A percentile compares a stretch with the other conserved stretches of the same genome.
These are phyloP conservation scores for Buxus sempervirens DNA, from an alignment of 164 flowering plant species.

Conservation along the genomic window DNA sequence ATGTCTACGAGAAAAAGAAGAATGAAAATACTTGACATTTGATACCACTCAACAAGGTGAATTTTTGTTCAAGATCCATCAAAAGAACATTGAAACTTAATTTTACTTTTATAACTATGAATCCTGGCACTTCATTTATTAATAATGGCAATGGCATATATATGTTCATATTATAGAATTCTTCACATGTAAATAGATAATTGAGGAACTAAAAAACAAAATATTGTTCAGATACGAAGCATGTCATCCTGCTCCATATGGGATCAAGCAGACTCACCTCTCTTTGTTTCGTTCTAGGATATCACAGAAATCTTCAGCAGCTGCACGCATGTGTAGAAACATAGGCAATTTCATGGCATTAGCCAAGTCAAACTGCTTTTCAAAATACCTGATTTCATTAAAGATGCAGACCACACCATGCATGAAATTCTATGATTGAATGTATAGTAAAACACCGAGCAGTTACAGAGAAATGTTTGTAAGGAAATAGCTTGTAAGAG, in stretches of 20 bases:
- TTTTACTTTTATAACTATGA: background rate
- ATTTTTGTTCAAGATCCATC: background rate
- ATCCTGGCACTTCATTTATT: background rate
- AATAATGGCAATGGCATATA: background rate
- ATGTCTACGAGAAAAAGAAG: background rate
- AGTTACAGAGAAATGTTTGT: too few relatives aligned
- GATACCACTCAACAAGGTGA: background rate
- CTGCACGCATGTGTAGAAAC: constrained; percentile 99
- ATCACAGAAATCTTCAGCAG: constrained; percentile 88
- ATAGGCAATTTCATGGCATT: constrained; percentile 78
- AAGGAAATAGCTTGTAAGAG: background rate
- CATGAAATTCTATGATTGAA: background rate
- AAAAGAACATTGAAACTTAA: background rate
- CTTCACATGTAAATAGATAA: background rate
- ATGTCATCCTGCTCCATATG: background rate
- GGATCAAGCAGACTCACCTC: constrained; percentile 38
- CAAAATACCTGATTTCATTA: constrained; percentile 61
- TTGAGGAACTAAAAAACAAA: background rate
- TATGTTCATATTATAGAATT: background rate
- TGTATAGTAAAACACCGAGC: too few relatives aligned
- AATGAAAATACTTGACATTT: background rate
- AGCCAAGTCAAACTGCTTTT: constrained; percentile 95
- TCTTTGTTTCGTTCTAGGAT: constrained; percentile 59
- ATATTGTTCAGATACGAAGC: background rate
- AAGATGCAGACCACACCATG: background rate